Base-by-base conservation (phyloP, 257 asterid species). In the Solanum pinnatisectum region DNA sequence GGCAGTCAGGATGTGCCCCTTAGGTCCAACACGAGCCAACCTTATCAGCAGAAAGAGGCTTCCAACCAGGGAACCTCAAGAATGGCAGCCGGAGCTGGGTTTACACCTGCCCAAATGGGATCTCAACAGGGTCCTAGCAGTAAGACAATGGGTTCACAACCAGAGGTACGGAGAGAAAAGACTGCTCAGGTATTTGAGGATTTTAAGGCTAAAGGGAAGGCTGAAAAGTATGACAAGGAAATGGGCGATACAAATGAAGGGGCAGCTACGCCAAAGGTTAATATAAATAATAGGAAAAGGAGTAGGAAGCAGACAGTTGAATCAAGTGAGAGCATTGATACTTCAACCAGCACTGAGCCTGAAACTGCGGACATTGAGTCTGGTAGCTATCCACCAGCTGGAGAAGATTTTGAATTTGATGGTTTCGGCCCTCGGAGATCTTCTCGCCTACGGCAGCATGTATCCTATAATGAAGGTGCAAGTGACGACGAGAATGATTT, bases 391-490 rank as follows among this genome's bases (percentile, higher is more conserved):
- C 70, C 68, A 84, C 89, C 90, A 10, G 87, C 87, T 42, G 87
- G 86, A 42, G 60, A 87, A 83, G 87, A 84, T 77, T 91, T 91
- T 90, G 95, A 91, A 74, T 60, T 87, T 83, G 76, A 90, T 87
- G 68, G 87, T 86, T 70, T 71, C 20, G 35, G 23, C 68, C 89
- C 90, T 12, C 92, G 95, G 56, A 93, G 96, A 90, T 96, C 98
- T 67, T 87, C 93, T 90, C 95, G 97, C 37, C 92, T 86, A 81
- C 93, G 94, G 91, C 95, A 93, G 86, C 81, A 91, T 87, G 90
- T 96, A 59, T 89, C 93, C 76, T 94, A 95, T 90, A 89, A 87
- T 44, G 98, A 95, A 91, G 92, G 81, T 88, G 92, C 84, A 63
- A 92, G 87, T 84, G 97, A 92, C 37, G 94, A 91, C 72, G 92